These are phyloP conservation scores for Limtongozyma cylindracea DNA, from an alignment of 805 yeast species.

Conservation along the genomic window DNA sequence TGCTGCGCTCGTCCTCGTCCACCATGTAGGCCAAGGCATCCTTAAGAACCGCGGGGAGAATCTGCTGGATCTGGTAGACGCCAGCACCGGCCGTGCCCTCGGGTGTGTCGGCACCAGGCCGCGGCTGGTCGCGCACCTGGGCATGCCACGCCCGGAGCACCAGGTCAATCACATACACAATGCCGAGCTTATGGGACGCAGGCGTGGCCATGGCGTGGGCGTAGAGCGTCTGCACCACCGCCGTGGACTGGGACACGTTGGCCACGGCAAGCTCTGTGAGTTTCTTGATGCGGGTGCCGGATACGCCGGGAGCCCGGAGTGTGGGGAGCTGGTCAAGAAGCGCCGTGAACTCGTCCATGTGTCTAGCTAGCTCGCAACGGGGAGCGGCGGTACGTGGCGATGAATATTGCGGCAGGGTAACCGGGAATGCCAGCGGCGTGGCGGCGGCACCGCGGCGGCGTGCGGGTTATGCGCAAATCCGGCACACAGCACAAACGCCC, in stretches of 20 bases:
- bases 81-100: slow-evolving; percentile 61
- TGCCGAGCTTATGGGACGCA: slow-evolving; percentile 68
- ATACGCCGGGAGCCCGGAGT: slow-evolving; percentile 72
- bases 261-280: slow-evolving; percentile 56
- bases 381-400: too few relatives aligned
- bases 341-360: slow-evolving; percentile 20
- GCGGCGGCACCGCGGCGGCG: too few relatives aligned
- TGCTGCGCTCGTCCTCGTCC: slow-evolving; percentile 30
- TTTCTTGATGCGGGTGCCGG: slow-evolving; percentile 83
- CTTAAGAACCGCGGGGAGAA: slow-evolving; percentile 36
- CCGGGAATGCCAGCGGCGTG: too few relatives aligned
- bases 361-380: too few relatives aligned
- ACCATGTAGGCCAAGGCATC: slow-evolving; percentile 32
- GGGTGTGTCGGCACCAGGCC: slow-evolving; percentile 20
- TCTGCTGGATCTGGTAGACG: slow-evolving; percentile 32
- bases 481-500: too few relatives aligned
- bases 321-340: slow-evolving; percentile 23
- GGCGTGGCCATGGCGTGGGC: slow-evolving; percentile 52
- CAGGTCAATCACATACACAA: slow-evolving; percentile 79
- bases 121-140: slow-evolving; percentile 31
- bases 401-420: too few relatives aligned
- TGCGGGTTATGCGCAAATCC: too few relatives aligned
- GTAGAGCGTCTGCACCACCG: slow-evolving; percentile 29
- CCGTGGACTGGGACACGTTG: slow-evolving; percentile 32
- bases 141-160: slow-evolving; percentile 70